phyloP scores from a whole-genome alignment of 768 basidiomycete genomes.

The Cyathus striatus region DNA sequence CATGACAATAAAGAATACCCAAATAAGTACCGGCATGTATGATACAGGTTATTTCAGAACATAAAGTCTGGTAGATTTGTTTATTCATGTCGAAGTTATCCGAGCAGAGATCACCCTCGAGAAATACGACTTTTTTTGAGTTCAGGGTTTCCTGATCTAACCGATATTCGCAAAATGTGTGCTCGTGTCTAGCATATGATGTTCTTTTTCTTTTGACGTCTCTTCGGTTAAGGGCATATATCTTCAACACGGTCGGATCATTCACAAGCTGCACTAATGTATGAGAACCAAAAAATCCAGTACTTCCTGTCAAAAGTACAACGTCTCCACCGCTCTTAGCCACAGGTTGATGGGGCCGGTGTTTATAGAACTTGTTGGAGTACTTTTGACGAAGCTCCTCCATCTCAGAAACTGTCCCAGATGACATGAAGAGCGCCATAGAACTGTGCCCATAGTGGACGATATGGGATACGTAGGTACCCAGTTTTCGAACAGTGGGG shows the following conservation, averaged over 20 bases:
- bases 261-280: constrained; percentile 21
- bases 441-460: not conserved
- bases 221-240: constrained; percentile 26
- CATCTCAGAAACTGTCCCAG: not conserved
- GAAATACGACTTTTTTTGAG: constrained; percentile 23
- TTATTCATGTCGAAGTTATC: constrained; percentile 19
- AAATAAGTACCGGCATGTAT: constrained; percentile 26
- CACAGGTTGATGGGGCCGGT: constrained; percentile 1
- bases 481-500: constrained; percentile 10
- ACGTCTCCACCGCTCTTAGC: constrained; percentile 1
- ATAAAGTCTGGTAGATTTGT: constrained; percentile 21
- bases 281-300: constrained; percentile 34
- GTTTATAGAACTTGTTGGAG: not conserved
- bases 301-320: constrained; percentile 36
- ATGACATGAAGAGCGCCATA: constrained; percentile 1
- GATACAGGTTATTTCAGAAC: constrained; percentile 24
- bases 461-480: not conserved
- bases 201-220: not conserved
- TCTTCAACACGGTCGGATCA: constrained; percentile 11
- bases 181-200: constrained; percentile 16
- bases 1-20: not conserved
- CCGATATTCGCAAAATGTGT: constrained; percentile 24
- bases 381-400: constrained; percentile 7
- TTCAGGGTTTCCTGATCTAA: constrained; percentile 21
- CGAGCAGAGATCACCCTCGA: constrained; percentile 29